These are phyloP conservation scores for Coemansia sp. DNA, from an alignment of 192 early-diverging fungal genomes.

Conservation along the genomic window DNA sequence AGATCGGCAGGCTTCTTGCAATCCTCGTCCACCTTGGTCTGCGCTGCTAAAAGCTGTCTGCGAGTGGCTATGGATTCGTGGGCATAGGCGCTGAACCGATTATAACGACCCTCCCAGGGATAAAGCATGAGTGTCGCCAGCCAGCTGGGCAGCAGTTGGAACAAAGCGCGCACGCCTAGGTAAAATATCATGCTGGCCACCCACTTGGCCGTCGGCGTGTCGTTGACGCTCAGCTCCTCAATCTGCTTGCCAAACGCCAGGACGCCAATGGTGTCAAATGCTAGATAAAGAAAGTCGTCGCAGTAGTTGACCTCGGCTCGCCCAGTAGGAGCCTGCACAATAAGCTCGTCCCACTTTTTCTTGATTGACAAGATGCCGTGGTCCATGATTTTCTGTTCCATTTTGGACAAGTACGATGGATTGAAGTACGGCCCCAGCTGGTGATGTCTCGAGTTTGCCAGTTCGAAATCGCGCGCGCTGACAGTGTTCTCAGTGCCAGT, in stretches of 20 bases:
- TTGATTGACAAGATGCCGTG: conserved; percentile 38
- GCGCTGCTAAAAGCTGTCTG: conserved; percentile 12
- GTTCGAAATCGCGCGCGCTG: conserved; percentile 39
- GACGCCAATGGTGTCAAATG: conserved; percentile 50
- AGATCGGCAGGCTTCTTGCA: conserved; percentile 35
- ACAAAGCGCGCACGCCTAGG: conserved; percentile 42
- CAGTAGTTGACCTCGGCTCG: conserved; percentile 47
- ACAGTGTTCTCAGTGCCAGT: conserved; percentile 50
- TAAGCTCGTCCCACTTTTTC: conserved; percentile 35
- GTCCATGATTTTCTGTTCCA: conserved; percentile 50
- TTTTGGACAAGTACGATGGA: conserved; percentile 30
- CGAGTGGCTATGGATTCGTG: conserved; percentile 32
- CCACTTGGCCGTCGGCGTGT: conserved; percentile 34
- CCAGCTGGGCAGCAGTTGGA: conserved; percentile 36
- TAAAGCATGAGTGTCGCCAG: conserved; percentile 10
- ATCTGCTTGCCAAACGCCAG: conserved; percentile 45
- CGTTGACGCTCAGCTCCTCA: conserved; percentile 28
- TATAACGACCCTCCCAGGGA: conserved; percentile 42
- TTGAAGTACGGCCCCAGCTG: conserved; percentile 51
- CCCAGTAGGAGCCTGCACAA: conserved; percentile 21
- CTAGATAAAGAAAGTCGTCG: conserved; percentile 41
- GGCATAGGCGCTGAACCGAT: conserved; percentile 31
- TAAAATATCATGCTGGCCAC: conserved; percentile 42
- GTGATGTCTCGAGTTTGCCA: conserved; percentile 41
- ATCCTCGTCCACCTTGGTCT: neutral